Base-by-base conservation (phyloP, 306 rosid genomes). In the Crotalaria pallida region DNA sequence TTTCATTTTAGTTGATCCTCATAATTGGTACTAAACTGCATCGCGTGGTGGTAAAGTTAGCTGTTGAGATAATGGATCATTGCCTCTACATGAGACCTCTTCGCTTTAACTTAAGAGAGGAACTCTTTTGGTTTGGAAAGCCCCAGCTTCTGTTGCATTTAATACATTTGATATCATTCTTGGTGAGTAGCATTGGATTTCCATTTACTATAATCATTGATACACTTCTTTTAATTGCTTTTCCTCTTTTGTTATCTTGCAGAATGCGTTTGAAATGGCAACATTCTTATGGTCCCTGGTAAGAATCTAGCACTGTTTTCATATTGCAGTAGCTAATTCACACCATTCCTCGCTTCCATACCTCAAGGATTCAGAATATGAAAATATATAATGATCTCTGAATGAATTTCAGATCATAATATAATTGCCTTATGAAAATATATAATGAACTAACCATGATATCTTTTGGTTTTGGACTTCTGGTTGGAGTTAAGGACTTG, bases 221-320 rank as follows among this genome's bases (percentile, higher is more conserved):
- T 21, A 55, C 2, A 40, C 33, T 43, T 60, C 38, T 34, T 48
- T 38, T 27, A 19, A 43, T 49, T 72, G 53, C 38, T 27, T 24
- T 17, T 23, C 64, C 52, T 21, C 17, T 64, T 23, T 34, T 67
- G 26, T 15, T 6, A 40, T 72, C 78, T 74, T 81, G 76, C 87
- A 94, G 98, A 94, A 94, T 75, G 96, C 99, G 27, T 89, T 94
- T 68, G 99, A 94, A 81, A 88, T 94, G 97, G 93, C 99, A 56
- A 83, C 90, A 40, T 94, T 88, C 70, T 26, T 91, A 47, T 94
- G 99, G 99, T 90, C 99, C 75, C 53, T 94, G 83, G 97, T 94
- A 86, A 90, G 97, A 74, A 73, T 56, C 56, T 65, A 21, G 8
- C 17, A n/a, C 27, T 61, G 33, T 31, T 67, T 36, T 59, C 47